Conservation (phyloP, 1,284 basidiomycete species). For the Pyrrhoderma noxium region DNA sequence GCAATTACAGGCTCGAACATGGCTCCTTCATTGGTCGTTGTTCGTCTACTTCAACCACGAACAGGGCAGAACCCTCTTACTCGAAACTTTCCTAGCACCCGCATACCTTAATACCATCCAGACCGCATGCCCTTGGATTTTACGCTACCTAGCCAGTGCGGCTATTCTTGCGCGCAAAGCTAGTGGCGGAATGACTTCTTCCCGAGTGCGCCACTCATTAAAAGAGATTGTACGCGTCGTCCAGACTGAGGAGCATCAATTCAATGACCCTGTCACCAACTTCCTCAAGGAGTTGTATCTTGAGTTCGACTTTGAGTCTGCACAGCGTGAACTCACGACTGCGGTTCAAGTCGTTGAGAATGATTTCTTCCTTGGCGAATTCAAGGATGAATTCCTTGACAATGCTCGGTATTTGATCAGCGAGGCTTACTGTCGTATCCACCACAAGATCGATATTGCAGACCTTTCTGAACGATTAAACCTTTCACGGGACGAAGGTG, state of each 20-base stretch:
- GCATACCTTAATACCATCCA: conserved; percentile 98
- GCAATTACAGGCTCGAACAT: conserved; percentile 91
- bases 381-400: conserved; percentile 90
- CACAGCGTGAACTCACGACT: conserved; percentile 73
- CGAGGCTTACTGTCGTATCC: conserved; percentile 96
- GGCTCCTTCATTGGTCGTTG: conserved; percentile 96
- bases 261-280: conserved; percentile 86
- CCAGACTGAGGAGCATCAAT: conserved; percentile 91
- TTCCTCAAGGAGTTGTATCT: conserved; percentile 92
- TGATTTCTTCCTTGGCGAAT: conserved; percentile 92
- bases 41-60: conserved; percentile 99
- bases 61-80: conserved; percentile 84
- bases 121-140: conserved; percentile 90
- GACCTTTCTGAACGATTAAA: conserved; percentile 92
- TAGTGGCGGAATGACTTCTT: conserved; percentile 41
- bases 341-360: conserved; percentile 82
- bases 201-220: conserved; percentile 77
- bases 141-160: conserved; percentile 91
- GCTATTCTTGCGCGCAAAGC: conserved; percentile 85
- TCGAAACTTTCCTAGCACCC: conserved; percentile 94
- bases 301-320: conserved; percentile 88
- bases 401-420: conserved; percentile 93
- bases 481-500: conserved; percentile 87
- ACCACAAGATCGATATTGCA: conserved; percentile 94
- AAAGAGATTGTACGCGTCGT: conserved; percentile 87